These are phyloP conservation scores for Fusarium secorum DNA, from an alignment of 2,329 filamentous ascomycete genomes.

Conservation along the genomic window DNA sequence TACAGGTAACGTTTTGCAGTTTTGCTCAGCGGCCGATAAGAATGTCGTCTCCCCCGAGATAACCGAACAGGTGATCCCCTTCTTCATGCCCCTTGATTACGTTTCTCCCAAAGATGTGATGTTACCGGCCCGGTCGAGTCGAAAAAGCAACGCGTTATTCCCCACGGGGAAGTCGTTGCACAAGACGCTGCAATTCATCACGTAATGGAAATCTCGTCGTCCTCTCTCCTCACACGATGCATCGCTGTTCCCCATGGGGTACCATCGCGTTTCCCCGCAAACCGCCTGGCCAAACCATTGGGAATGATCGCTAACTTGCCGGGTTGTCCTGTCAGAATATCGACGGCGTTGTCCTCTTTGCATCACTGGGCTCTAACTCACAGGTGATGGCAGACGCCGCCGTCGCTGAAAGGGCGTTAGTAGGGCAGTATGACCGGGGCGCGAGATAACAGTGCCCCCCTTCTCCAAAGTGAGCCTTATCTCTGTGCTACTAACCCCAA, in stretches of 20 bases:
- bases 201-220: conserved; percentile 30
- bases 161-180: conserved; percentile 18
- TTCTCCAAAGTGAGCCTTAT: conserved; percentile 6
- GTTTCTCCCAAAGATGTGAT: background rate
- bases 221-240: background rate
- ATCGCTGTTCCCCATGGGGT: conserved; percentile 32
- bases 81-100: background rate
- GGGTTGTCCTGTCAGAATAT: background rate
- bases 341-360: background rate
- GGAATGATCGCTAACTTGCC: background rate
- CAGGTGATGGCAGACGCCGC: background rate
- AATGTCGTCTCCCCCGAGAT: conserved; percentile 22
- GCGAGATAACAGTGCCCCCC: conserved; percentile 31
- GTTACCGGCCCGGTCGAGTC: conserved; percentile 21
- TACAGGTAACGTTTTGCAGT: conserved; percentile 35
- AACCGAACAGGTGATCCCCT: conserved; percentile 24
- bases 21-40: conserved; percentile 23
- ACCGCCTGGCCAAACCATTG: background rate
- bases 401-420: background rate
- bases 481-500: conserved; percentile 12
- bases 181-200: conserved; percentile 16
- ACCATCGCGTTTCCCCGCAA: conserved; percentile 23
- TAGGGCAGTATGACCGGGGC: conserved; percentile 11
- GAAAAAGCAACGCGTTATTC: background rate
- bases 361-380: background rate